These are phyloP conservation scores for Cenococcum geophilum DNA, from an alignment of 495 filamentous ascomycete genomes.

Conservation along the genomic window DNA sequence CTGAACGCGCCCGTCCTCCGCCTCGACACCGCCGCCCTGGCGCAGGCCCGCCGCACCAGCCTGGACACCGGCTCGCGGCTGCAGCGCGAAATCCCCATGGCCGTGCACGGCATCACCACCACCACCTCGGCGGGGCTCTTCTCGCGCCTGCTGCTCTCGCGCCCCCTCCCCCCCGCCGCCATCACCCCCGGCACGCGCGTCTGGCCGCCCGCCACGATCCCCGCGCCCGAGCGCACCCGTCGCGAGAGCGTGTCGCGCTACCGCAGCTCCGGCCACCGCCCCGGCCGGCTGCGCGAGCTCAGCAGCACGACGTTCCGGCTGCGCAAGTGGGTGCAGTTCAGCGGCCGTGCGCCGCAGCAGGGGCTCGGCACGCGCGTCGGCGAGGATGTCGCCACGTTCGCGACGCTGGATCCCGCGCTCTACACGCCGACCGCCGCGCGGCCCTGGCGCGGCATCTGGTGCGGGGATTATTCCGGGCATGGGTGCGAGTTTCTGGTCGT, in stretches of 20 bases:
- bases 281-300: conserved; percentile 45
- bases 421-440: conserved; percentile 75
- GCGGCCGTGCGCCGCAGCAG: conserved; percentile 9
- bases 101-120: conserved; percentile 42
- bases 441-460: conserved; percentile 84
- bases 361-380: conserved; percentile 40
- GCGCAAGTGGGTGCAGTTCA: conserved; percentile 62
- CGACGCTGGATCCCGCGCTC: conserved; percentile 61
- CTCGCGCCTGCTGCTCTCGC: conserved; percentile 43
- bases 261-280: conserved; percentile 40
- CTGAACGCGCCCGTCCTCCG: conserved; percentile 64
- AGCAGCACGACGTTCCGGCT: conserved; percentile 65
- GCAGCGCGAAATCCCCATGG: conserved; percentile 49
- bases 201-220: conserved; percentile 74
- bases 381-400: conserved; percentile 67
- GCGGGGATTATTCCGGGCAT: conserved; percentile 82
- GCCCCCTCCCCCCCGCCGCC: conserved; percentile 40
- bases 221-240: conserved; percentile 51
- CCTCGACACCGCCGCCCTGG: conserved; percentile 36
- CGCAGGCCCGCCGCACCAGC: conserved; percentile 16
- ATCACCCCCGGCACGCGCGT: conserved; percentile 43
- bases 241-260: conserved; percentile 40
- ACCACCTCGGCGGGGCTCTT: conserved; percentile 35
- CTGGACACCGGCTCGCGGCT: too few species aligned
- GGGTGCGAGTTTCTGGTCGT: conserved; percentile 85